Percentiles rank a stretch among this genome's conserved stretches.
phyloP scores from a whole-genome alignment of 495 filamentous ascomycete species.

The Daldinia loculata region DNA sequence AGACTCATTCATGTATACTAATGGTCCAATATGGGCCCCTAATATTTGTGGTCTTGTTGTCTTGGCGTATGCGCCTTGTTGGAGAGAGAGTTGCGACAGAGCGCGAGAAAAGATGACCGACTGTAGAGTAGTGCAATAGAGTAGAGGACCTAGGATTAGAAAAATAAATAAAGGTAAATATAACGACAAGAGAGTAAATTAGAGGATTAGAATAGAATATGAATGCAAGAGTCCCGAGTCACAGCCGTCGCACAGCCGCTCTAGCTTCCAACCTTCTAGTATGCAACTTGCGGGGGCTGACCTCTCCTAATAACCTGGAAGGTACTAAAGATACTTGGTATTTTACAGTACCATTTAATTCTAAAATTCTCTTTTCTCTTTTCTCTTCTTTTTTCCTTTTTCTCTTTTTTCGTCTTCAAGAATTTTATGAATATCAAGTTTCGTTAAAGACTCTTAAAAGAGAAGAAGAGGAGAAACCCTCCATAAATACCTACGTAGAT shows the following conservation, averaged over 20 bases:
- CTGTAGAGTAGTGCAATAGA: constrained; percentile 17
- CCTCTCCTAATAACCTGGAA: not conserved
- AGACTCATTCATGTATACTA: constrained; percentile 1
- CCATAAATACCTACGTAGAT: constrained; percentile 1
- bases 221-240: not conserved
- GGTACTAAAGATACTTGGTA: not conserved
- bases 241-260: constrained; percentile 7
- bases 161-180: not conserved
- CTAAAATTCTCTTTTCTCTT: not conserved
- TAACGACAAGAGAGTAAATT: not conserved
- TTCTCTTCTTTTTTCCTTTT: too few species aligned
- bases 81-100: constrained; percentile 2
- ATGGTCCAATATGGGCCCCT: constrained; percentile 2
- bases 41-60: constrained; percentile 3
- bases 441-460: not conserved
- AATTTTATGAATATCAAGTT: not conserved
- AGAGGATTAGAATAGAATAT: not conserved
- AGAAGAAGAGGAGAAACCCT: not conserved
- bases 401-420: not conserved
- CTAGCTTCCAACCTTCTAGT: not conserved
- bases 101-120: not conserved
- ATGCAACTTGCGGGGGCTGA: constrained; percentile 5
- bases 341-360: not conserved
- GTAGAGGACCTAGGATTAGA: not conserved
- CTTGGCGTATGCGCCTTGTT: constrained; percentile 16